Evolutionary conservation across 2,329 filamentous ascomycete species (phyloP), one percentile per base, ranked within the genome.

Genomic region (Xylariaceae sp.): DNA sequence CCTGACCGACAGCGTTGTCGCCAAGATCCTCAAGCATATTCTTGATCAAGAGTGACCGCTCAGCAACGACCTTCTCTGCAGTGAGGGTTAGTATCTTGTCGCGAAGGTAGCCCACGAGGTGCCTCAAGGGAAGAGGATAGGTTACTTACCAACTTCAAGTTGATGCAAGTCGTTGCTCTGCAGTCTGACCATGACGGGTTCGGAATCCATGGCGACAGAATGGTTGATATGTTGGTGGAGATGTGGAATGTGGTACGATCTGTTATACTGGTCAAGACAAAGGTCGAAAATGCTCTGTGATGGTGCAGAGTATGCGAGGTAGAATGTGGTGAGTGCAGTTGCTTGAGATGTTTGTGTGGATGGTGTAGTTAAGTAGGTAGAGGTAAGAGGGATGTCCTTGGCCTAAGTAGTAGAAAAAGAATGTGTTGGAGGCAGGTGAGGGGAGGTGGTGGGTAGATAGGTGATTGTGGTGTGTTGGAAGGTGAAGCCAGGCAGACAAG

Each of bases 1-100:
- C 77, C 61, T 90, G 83, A 17, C 64, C 69, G 26, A 77, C 65
- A 17, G 63, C 61, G 54, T 77, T 66, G 18, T 85, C 83, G 53
- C 89, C 89, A 36, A 97, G 72, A 71, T 98, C 93, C 62, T 95
- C 90, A 34, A 98, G 79, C 85, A 98, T 85, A 76, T 97, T 95
- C 81, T 95, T 96, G 74, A 98, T 94, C 39, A 98, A 77, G 59
- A 96, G 81, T 3, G 89, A 95, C 52, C 91, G 87, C 73, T 95
- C 89, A 32, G 87, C 89, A 47, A 97, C 87, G 29, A 79, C 74
- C 51, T 88, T 87, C 51, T 95, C 89, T 87, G 48, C 37, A 45
- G 22, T 31, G 15, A 16, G 19, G 39, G 44, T 56, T 26, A 57
- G 55, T 29, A 43, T 6, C 22, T 26, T 47, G 45, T 41, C 34